Percentiles rank a stretch among this genome's conserved stretches.
Conservation (phyloP, 345 rosid species). For the Bruguiera sexangula region DNA sequence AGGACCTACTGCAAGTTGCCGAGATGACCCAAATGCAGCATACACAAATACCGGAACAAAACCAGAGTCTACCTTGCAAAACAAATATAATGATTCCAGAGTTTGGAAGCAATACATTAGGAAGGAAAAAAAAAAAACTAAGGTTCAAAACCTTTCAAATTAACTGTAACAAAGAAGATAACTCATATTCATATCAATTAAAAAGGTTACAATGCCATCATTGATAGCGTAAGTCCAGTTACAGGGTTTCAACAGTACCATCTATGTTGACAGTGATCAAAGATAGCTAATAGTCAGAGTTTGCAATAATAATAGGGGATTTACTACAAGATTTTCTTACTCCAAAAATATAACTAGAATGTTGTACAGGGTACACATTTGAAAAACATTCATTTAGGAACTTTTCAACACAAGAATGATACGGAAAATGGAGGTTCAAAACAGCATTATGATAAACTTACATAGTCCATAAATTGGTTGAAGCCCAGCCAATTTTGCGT, state of each 20-base stretch:
- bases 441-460: constrained; percentile 44
- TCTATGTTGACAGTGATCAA: too few species aligned
- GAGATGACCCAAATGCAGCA: constrained; percentile 86
- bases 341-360: background rate
- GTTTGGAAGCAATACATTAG: background rate
- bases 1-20: constrained; percentile 98
- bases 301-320: too few species aligned
- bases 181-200: background rate
- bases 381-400: background rate
- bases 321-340: background rate
- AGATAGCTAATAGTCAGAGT: too few species aligned
- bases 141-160: background rate
- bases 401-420: background rate
- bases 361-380: background rate
- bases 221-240: too few species aligned
- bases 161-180: background rate
- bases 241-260: too few species aligned
- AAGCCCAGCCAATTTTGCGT: constrained; percentile 97
- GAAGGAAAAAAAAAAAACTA: too few species aligned
- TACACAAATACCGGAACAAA: constrained; percentile 91
- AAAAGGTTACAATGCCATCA: background rate
- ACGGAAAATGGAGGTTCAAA: background rate
- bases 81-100: constrained; percentile 14
- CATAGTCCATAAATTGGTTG: constrained; percentile 88
- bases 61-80: constrained; percentile 68